A percentile compares a stretch with the other conserved stretches of the same genome.
These are phyloP conservation scores for Rosa persica DNA, from an alignment of 306 rosid species.

Conservation along the genomic window DNA sequence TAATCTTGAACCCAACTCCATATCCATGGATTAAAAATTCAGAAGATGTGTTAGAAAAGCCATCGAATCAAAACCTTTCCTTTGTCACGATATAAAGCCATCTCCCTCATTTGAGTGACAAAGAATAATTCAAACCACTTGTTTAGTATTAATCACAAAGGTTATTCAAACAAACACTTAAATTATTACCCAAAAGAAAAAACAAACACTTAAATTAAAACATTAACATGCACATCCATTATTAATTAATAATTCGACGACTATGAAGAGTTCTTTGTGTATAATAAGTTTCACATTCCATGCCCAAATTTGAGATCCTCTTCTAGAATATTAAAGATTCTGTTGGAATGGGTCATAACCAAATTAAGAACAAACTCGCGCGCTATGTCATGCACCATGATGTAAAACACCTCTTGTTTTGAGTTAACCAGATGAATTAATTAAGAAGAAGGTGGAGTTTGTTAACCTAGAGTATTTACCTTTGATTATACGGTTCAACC, in stretches of 20 bases:
- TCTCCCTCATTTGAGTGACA: conserved; percentile 10
- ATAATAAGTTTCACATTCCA: conserved; percentile 6
- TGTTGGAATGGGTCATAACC: conserved; percentile 11
- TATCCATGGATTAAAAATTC: conserved; percentile 17
- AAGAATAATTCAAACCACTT: conserved; percentile 44
- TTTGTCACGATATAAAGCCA: conserved; percentile 27
- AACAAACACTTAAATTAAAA: conserved; percentile 13
- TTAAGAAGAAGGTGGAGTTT: not conserved
- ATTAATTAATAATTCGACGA: not conserved
- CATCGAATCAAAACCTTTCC: conserved; percentile 23
- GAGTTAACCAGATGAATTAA: not conserved
- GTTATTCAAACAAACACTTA: conserved; percentile 15
- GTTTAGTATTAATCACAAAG: not conserved
- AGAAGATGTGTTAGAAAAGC: conserved; percentile 20
- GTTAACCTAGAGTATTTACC: not conserved
- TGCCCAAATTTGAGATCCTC: conserved; percentile 15
- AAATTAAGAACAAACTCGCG: not conserved
- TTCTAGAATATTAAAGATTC: conserved; percentile 21
- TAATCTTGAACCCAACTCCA: conserved; percentile 29
- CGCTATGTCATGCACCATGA: not conserved
- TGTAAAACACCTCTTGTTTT: not conserved
- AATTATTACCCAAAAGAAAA: no score
- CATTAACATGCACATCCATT: not conserved
- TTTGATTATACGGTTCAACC: not conserved
- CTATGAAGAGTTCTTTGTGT: not conserved